Percentiles rank a stretch among this genome's conserved stretches.
These are phyloP conservation scores for Penicillium goetzii DNA, from an alignment of 495 filamentous ascomycete species.

Conservation along the genomic window DNA sequence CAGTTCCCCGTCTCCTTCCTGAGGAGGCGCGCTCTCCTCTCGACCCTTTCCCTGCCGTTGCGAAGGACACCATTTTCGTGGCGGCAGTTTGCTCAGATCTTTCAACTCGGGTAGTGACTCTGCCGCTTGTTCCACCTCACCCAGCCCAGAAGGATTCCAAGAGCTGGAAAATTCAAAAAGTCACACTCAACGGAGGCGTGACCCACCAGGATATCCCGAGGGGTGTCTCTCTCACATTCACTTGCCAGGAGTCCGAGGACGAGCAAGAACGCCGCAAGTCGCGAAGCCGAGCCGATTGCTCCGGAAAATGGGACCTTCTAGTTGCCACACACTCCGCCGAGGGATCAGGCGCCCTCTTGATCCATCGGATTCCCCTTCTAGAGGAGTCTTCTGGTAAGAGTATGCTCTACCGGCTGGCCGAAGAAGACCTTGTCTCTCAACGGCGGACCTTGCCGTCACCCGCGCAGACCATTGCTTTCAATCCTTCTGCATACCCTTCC, in stretches of 20 bases:
- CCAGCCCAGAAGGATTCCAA: slow-evolving; percentile 44
- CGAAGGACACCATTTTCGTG: slow-evolving; percentile 69
- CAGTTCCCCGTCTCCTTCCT: slow-evolving; percentile 59
- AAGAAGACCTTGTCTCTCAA: slow-evolving; percentile 59
- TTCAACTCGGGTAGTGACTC: slow-evolving; percentile 66
- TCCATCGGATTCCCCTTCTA: slow-evolving; percentile 55
- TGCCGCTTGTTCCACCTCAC: slow-evolving; percentile 77
- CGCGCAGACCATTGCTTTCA: slow-evolving; percentile 72
- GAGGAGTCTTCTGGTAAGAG: slow-evolving; percentile 29
- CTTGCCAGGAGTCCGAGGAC: slow-evolving; percentile 45
- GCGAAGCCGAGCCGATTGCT: slow-evolving; percentile 28
- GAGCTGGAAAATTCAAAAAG: slow-evolving; percentile 63
- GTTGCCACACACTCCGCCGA: slow-evolving; percentile 69
- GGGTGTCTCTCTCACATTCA: slow-evolving; percentile 70
- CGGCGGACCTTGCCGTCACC: slow-evolving; percentile 66
- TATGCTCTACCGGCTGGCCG: slow-evolving; percentile 36
- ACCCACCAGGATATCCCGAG: slow-evolving; percentile 65
- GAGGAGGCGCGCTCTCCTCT: slow-evolving; percentile 48
- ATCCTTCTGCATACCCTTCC: slow-evolving; percentile 64
- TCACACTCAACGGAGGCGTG: slow-evolving; percentile 51
- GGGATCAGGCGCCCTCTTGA: slow-evolving; percentile 62
- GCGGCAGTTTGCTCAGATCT: slow-evolving; percentile 71
- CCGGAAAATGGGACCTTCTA: slow-evolving; percentile 56
- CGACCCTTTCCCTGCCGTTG: slow-evolving; percentile 61
- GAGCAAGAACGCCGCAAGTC: slow-evolving; percentile 35